Base-by-base conservation (phyloP, 495 filamentous ascomycete genomes). In the Talaromyces nanjingensis region DNA sequence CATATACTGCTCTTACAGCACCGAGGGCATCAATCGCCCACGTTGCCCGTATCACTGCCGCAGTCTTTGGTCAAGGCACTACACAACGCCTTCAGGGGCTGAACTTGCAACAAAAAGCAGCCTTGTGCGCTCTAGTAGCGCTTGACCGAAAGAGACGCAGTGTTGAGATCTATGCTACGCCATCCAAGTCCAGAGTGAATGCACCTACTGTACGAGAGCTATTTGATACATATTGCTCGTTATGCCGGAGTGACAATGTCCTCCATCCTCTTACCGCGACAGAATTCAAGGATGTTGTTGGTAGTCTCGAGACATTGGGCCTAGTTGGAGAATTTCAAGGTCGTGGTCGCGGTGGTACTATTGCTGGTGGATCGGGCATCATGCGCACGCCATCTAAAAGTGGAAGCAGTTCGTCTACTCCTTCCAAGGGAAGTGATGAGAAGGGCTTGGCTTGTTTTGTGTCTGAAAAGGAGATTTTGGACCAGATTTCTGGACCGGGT, bases 101-200 rank as follows among this genome's bases (percentile, higher is more conserved):
- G 52, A 98, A 97, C 69, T 82, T 98, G 0, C 94, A 99, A 68
- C 96, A 98, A 78, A 99, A 97, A 74, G 94, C 93, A 3, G 92
- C 91, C 7, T 83, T 99, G 25, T 98, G 96, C 74, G 84, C 93
- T 0, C 79, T 98, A 29, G 78, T 92, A 55, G 90, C 91, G 1
- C 82, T 93, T 2, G 93, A 97, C 73, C 90, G 81, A 58, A 76
- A 75, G 65, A 73, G 75, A 52, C 79, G 73, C 5, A 74, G 75
- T 45, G 58, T 64, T 63, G 63, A 76, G 62, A 37, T 75, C 6
- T 70, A 81, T 29, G 65, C 80, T 20, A 88, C 87, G 0, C 84
- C 86, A 0, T 88, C 87, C 0, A 86, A 86, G 66, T 70, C 76
- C 20, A 77, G 75, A 67, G 74, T 68, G 14, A 68, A 72, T 1